A percentile compares a stretch with the other conserved stretches of the same genome.
Evolutionary conservation across 768 basidiomycete species (phyloP).

Genomic region (Pleurotus tuber-regium): DNA sequence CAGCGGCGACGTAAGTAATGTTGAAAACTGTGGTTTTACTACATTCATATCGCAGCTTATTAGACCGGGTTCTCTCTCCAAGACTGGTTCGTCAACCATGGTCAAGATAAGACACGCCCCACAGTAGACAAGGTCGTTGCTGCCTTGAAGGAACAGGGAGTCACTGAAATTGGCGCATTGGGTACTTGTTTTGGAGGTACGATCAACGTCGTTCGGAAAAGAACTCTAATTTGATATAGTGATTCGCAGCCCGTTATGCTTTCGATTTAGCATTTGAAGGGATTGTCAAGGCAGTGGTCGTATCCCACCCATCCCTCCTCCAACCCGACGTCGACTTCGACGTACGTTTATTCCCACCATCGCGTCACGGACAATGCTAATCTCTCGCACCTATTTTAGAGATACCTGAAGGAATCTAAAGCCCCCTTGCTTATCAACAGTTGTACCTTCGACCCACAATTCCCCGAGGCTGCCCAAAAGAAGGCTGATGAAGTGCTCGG

Average conservation of each 20-base stretch:
- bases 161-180: slow-evolving; percentile 54
- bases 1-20: slow-evolving; percentile 24
- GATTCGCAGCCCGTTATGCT: slow-evolving; percentile 44
- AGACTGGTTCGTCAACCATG: slow-evolving; percentile 46
- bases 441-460: slow-evolving; percentile 50
- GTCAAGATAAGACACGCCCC: slow-evolving; percentile 38
- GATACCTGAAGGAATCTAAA: slow-evolving; percentile 41
- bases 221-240: too few species aligned
- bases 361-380: background rate
- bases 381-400: slow-evolving; percentile 28
- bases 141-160: slow-evolving; percentile 56
- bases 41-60: background rate
- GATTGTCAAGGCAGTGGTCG: slow-evolving; percentile 43
- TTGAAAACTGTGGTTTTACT: background rate
- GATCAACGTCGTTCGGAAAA: slow-evolving; percentile 12
- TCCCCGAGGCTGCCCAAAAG: slow-evolving; percentile 43
- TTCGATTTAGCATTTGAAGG: slow-evolving; percentile 64
- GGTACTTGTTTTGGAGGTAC: slow-evolving; percentile 73
- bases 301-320: slow-evolving; percentile 64
- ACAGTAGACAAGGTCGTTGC: slow-evolving; percentile 52
- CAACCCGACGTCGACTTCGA: slow-evolving; percentile 59
- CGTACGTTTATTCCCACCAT: slow-evolving; percentile 25
- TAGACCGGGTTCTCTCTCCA: slow-evolving; percentile 34
- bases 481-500: slow-evolving; percentile 51
- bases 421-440: slow-evolving; percentile 69